Conservation (phyloP, 2,329 filamentous ascomycete species). For the Penicillium sp. region DNA sequence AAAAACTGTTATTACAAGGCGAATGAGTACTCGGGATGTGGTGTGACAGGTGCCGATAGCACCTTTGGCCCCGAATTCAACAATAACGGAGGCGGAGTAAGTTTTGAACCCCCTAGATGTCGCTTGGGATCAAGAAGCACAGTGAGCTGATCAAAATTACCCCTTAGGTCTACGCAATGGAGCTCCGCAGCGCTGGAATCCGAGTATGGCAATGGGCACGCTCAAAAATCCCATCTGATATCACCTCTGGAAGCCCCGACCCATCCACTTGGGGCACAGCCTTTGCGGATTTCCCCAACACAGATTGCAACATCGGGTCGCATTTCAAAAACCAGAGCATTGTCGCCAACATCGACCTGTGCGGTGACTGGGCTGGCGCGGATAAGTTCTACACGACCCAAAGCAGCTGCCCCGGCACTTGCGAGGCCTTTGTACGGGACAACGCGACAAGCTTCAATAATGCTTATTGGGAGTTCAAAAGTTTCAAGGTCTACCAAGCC, state of each 20-base stretch:
- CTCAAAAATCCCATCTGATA: conserved; percentile 53
- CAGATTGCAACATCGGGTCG: conserved; percentile 58
- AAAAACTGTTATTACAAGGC: conserved; percentile 56
- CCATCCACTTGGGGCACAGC: conserved; percentile 65
- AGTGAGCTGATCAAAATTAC: neutral
- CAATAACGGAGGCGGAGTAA: conserved; percentile 54
- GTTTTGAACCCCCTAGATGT: conserved; percentile 2
- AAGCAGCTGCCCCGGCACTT: conserved; percentile 53
- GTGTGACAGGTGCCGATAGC: conserved; percentile 46
- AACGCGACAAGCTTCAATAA: conserved; percentile 58
- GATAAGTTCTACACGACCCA: conserved; percentile 33
- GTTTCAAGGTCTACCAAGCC: conserved; percentile 60
- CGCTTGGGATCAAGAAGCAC: neutral
- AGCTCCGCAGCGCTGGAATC: conserved; percentile 64
- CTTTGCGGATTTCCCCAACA: conserved; percentile 65
- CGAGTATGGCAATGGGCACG: conserved; percentile 63
- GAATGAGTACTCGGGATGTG: conserved; percentile 61
- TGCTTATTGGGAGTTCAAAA: conserved; percentile 67
- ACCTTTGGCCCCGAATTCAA: conserved; percentile 60
- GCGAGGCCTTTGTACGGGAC: conserved; percentile 59
- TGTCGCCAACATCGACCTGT: conserved; percentile 66
- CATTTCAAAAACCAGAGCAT: conserved; percentile 68
- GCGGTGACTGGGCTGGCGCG: conserved; percentile 55
- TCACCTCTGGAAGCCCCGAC: conserved; percentile 56
- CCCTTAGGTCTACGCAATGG: conserved; percentile 58